Evolutionary conservation across 2,329 filamentous ascomycete genomes (phyloP).

Genomic region (Dothistroma septosporum): DNA sequence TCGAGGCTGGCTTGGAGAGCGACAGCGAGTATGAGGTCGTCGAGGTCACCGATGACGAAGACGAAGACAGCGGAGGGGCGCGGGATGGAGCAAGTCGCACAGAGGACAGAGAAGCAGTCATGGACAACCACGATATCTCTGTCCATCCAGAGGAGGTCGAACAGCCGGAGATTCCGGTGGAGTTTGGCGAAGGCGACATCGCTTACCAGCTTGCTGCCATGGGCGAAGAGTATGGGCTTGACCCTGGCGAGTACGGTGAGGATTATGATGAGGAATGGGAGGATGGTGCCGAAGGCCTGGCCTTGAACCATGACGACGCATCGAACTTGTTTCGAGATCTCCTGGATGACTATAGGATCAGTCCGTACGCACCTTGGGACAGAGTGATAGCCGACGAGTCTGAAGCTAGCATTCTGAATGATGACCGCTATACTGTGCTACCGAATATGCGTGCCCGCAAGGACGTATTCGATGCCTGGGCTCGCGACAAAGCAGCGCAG

Average conservation of each 20-base stretch:
- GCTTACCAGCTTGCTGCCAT: conserved; percentile 86
- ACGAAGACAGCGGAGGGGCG: conserved; percentile 40
- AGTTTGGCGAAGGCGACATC: conserved; percentile 93
- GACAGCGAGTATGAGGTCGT: conserved; percentile 71
- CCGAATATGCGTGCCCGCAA: conserved; percentile 74
- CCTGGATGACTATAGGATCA: conserved; percentile 75
- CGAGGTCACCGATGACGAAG: conserved; percentile 62
- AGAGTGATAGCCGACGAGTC: conserved; percentile 64
- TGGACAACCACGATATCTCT: conserved; percentile 38
- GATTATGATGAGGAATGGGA: conserved; percentile 54
- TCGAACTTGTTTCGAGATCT: conserved; percentile 77
- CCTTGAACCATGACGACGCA: conserved; percentile 71
- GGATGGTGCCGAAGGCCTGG: conserved; percentile 66
- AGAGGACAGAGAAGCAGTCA: conserved; percentile 38
- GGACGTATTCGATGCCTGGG: conserved; percentile 83
- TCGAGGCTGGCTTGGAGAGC: conserved; percentile 39
- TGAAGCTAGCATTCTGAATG: conserved; percentile 74
- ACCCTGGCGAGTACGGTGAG: conserved; percentile 71
- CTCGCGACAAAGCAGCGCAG: conserved; percentile 66
- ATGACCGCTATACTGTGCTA: conserved; percentile 80
- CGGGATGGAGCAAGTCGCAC: conserved; percentile 61
- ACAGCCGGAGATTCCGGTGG: conserved; percentile 52
- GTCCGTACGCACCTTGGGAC: conserved; percentile 88
- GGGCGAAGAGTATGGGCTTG: conserved; percentile 77
- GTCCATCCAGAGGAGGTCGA: conserved; percentile 53